Conservation (phyloP, 495 filamentous ascomycete genomes). For the Articulospora tetracladia region DNA sequence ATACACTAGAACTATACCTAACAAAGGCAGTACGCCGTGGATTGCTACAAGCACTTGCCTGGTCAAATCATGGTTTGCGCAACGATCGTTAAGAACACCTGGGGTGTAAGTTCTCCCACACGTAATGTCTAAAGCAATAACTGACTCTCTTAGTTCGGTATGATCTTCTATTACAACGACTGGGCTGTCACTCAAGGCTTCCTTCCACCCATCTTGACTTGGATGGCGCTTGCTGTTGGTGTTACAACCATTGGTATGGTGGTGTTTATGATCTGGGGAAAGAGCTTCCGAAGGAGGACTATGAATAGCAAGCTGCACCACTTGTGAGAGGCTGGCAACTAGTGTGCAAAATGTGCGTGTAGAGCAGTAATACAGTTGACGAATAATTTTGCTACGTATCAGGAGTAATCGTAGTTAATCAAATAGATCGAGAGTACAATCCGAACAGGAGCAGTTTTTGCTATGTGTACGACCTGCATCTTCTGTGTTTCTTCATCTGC, state of each 20-base stretch:
- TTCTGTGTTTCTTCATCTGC: too few relatives aligned
- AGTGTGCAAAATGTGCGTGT: too few relatives aligned
- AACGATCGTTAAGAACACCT: slow-evolving; percentile 45
- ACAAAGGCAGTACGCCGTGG: slow-evolving; percentile 40
- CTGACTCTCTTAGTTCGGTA: slow-evolving; percentile 12
- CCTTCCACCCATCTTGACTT: slow-evolving; percentile 43
- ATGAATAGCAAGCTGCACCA: slow-evolving; percentile 47
- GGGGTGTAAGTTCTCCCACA: slow-evolving; percentile 44
- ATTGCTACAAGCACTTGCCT: slow-evolving; percentile 49
- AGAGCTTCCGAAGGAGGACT: slow-evolving; percentile 47
- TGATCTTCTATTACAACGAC: slow-evolving; percentile 22
- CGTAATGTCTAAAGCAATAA: neutral
- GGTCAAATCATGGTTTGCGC: slow-evolving; percentile 47
- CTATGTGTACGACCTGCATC: too few relatives aligned
- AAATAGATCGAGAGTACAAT: too few relatives aligned
- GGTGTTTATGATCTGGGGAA: slow-evolving; percentile 52
- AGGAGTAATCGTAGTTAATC: too few relatives aligned
- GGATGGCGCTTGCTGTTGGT: slow-evolving; percentile 45
- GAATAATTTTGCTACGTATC: too few relatives aligned
- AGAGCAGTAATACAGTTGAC: too few relatives aligned
- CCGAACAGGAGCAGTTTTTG: too few relatives aligned
- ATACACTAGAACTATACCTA: neutral
- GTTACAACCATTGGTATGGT: slow-evolving; percentile 47
- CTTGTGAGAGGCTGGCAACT: slow-evolving; percentile 35
- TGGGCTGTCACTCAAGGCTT: slow-evolving; percentile 47